Evolutionary conservation across 768 basidiomycete genomes (phyloP).

Genomic region (Leccinum pellstonianum): DNA sequence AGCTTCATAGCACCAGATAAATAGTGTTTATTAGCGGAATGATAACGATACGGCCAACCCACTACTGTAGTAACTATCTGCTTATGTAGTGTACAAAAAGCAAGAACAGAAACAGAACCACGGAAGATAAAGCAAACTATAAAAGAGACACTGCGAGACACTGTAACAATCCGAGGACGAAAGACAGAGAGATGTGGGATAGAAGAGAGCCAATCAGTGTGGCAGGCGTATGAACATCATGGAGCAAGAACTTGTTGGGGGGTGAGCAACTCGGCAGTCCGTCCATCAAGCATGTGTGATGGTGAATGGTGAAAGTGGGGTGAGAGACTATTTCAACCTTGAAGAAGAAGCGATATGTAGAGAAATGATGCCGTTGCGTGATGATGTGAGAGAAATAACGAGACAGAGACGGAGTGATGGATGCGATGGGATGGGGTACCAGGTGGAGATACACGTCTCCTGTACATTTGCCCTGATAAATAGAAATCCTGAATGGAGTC

Average conservation of each 20-base stretch:
- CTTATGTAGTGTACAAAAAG: slow-evolving; percentile 41
- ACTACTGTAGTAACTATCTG: slow-evolving; percentile 51
- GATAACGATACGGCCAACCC: slow-evolving; percentile 62
- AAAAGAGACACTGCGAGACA: slow-evolving; percentile 14
- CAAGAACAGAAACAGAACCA: slow-evolving; percentile 22
- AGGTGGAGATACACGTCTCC: slow-evolving; percentile 24
- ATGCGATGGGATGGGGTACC: slow-evolving; percentile 29
- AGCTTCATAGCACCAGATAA: slow-evolving; percentile 22
- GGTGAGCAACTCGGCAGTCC: slow-evolving; percentile 17
- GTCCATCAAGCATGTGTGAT: slow-evolving; percentile 24
- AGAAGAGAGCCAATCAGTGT: slow-evolving; percentile 12
- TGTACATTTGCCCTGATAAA: slow-evolving; percentile 35
- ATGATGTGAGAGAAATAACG: slow-evolving; percentile 27
- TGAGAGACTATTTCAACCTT: slow-evolving; percentile 16
- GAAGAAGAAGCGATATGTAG: slow-evolving; percentile 19
- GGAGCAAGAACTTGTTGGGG: slow-evolving; percentile 13
- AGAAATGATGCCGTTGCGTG: slow-evolving; percentile 32
- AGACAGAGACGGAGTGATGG: slow-evolving; percentile 18
- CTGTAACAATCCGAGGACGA: slow-evolving; percentile 17
- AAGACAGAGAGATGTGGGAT: slow-evolving; percentile 15
- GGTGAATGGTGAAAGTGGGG: slow-evolving; percentile 12
- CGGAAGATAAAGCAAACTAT: slow-evolving; percentile 26
- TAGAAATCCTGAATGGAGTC: slow-evolving; percentile 34
- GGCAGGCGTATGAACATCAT: slow-evolving; percentile 15
- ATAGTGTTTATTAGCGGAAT: slow-evolving; percentile 54